Evolutionary conservation across 2,329 filamentous ascomycete species (phyloP), one percentile per base, ranked within the genome.

Genomic region (Trichoderma sp.): DNA sequence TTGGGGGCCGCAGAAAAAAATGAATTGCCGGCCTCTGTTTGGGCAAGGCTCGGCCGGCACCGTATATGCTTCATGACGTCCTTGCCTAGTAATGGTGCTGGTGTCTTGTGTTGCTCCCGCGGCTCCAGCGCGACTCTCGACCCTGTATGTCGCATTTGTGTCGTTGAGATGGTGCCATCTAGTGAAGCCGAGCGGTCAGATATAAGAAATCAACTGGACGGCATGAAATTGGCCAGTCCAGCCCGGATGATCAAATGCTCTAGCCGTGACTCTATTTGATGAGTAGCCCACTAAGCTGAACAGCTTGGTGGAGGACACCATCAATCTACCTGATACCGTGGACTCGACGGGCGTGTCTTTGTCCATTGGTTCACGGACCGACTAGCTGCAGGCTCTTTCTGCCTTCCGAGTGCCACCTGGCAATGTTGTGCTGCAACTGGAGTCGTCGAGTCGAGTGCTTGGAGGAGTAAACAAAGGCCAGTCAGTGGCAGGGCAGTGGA

Each of bases 371-470:
- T 21, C 14, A 35, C 56, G 72, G 63, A n/a, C 72, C 64, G 63
- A 75, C 38, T 67, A 68, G 71, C 62, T 60, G 72, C 56, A 75
- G 72, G 71, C 62, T 65, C 71, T 59, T 71, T 59, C 68, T 74
- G 63, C 69, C 71, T 56, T 56, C 69, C 60, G 62, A 56, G 72
- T 76, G 74, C 74, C 74, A 75, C 74, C 74, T 75, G 75, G 75
- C 75, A 67, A 74, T 62, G 74, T 74, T 73, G 69, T 71, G 74
- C 60, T 75, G 69, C 60, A 64, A 33, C 35, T 72, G 69, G 69
- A 56, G 69, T n/a, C 59, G 69, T 35, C 21, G 27, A 29, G 59
- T 35, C 21, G 38, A 38, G 59, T 35, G 31, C 59, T 59, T 59
- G 24, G 35, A 41, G 38, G 14, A 63, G 59, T 18, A 29, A 27